Evolutionary conservation across 805 yeast species (phyloP).

Genomic region (Candida pini): DNA sequence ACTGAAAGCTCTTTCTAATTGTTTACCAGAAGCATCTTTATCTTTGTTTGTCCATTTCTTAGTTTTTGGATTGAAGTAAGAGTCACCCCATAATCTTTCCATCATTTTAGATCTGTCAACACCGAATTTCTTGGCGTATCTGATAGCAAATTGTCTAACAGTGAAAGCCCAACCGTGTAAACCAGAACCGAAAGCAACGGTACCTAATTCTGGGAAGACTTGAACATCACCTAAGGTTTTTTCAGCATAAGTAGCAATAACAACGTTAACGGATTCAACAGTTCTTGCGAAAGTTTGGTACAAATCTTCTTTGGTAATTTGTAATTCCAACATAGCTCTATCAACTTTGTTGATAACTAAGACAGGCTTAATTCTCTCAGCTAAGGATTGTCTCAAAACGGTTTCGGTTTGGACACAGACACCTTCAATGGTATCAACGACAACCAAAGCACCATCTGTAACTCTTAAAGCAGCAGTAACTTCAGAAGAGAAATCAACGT

Average conservation of each 20-base stretch:
- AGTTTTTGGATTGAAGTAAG: constrained; percentile 99
- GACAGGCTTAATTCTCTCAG: constrained; percentile 99
- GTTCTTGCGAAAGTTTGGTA: constrained; percentile 98
- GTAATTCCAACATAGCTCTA: constrained; percentile 98
- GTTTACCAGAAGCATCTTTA: constrained; percentile 92
- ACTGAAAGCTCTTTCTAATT: constrained; percentile 98
- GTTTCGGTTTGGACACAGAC: constrained; percentile 99
- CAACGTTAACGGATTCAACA: constrained; percentile 98
- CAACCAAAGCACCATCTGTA: constrained; percentile 99
- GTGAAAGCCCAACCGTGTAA: constrained; percentile 99
- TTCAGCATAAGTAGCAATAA: constrained; percentile 93
- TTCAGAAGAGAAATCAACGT: constrained; percentile 99
- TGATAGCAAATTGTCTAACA: constrained; percentile 94
- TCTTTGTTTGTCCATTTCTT: constrained; percentile 98
- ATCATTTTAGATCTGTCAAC: constrained; percentile 96
- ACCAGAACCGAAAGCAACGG: constrained; percentile 99
- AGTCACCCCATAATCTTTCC: constrained; percentile 99
- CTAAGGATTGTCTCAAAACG: constrained; percentile 97
- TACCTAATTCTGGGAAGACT: constrained; percentile 98
- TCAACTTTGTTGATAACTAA: constrained; percentile 98
- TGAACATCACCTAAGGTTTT: constrained; percentile 89
- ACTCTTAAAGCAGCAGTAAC: constrained; percentile 99
- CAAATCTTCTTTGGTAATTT: constrained; percentile 97
- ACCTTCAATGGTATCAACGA: constrained; percentile 99
- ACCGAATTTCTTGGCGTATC: constrained; percentile 99